Evolutionary conservation across 2,329 filamentous ascomycete genomes (phyloP).

Genomic region (Xylaria sp.): DNA sequence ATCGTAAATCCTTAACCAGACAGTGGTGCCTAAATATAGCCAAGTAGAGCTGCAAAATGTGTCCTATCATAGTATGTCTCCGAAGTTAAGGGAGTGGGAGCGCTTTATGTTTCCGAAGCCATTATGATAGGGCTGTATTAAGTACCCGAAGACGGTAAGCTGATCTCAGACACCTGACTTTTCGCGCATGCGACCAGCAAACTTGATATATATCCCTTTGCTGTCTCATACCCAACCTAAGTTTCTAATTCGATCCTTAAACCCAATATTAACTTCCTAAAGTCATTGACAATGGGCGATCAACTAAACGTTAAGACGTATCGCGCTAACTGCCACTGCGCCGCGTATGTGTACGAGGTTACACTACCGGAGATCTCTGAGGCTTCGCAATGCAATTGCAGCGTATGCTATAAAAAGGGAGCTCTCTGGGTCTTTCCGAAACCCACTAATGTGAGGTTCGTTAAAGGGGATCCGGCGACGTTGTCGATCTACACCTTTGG

Average conservation of each 20-base stretch:
- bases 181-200: background rate
- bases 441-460: background rate
- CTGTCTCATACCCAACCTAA: background rate
- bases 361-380: conserved; percentile 3
- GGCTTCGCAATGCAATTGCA: conserved; percentile 10
- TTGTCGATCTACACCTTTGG: conserved; percentile 10
- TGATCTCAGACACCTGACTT: background rate
- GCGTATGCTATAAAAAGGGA: conserved; percentile 11
- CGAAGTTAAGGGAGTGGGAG: background rate
- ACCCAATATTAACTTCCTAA: background rate
- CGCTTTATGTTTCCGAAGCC: background rate
- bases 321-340: conserved; percentile 13
- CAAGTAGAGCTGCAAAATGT: background rate
- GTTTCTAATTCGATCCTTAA: background rate
- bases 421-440: conserved; percentile 11
- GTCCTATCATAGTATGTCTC: background rate
- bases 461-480: conserved; percentile 7
- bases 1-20: background rate
- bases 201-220: background rate
- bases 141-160: background rate
- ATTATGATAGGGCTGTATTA: background rate
- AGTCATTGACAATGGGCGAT: background rate
- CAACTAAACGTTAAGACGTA: background rate
- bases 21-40: background rate
- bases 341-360: conserved; percentile 9